Conservation (phyloP, 2,329 filamentous ascomycete genomes). For the Trichoderma lentiforme region DNA sequence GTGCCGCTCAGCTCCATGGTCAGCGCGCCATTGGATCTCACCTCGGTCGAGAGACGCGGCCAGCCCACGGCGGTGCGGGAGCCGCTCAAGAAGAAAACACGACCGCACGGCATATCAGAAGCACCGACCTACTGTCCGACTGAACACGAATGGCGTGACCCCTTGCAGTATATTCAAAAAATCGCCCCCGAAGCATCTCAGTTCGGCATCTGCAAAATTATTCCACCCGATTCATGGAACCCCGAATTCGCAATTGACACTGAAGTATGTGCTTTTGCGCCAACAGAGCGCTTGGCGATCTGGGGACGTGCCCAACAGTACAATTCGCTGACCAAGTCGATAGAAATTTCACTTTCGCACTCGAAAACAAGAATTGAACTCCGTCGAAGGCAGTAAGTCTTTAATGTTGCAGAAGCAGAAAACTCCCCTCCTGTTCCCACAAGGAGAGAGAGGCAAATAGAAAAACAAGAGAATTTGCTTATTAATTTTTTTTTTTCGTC, state of each 20-base stretch:
- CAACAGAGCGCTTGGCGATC: neutral
- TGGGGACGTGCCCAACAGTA: neutral
- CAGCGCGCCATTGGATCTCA: conserved; percentile 70
- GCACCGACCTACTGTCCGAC: conserved; percentile 89
- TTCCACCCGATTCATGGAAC: conserved; percentile 91
- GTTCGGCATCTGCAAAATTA: conserved; percentile 92
- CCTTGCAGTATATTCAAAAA: conserved; percentile 88
- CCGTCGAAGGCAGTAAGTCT: conserved; percentile 88
- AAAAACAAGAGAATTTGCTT: conserved; percentile 27
- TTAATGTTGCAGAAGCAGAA: neutral
- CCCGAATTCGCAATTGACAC: conserved; percentile 95
- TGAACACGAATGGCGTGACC: conserved; percentile 91
- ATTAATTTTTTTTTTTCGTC: conserved; percentile 27
- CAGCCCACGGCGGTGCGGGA: conserved; percentile 75
- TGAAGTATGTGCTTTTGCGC: conserved; percentile 57
- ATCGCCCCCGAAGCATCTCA: conserved; percentile 81
- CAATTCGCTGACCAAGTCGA: conserved; percentile 21
- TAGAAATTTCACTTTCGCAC: conserved; percentile 97
- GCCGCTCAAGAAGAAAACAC: conserved; percentile 69
- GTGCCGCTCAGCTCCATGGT: conserved; percentile 54
- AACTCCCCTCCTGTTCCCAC: neutral
- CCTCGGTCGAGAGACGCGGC: conserved; percentile 86
- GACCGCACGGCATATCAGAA: conserved; percentile 82
- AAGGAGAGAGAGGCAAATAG: neutral
- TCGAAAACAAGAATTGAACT: conserved; percentile 93